These are phyloP conservation scores for Colletotrichum costaricense DNA, from an alignment of 2,329 filamentous ascomycete species.

Conservation along the genomic window DNA sequence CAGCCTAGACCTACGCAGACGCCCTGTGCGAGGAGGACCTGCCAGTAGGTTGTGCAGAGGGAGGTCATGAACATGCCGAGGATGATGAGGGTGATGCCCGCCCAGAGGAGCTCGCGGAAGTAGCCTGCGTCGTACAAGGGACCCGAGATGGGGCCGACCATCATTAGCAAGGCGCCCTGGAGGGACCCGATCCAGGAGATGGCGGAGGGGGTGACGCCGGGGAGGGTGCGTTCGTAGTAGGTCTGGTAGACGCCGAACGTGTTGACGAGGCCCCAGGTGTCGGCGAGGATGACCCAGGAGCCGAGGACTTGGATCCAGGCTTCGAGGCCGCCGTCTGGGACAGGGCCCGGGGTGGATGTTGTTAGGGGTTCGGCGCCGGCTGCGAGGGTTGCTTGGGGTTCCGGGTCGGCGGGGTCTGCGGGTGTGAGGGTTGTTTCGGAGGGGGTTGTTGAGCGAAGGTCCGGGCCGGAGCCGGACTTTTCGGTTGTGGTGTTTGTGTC, in stretches of 20 bases:
- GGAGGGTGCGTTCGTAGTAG: slow-evolving; percentile 53
- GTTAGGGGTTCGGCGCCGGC: background rate
- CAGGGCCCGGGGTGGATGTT: slow-evolving; percentile 16
- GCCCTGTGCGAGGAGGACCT: slow-evolving; percentile 51
- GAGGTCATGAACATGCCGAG: slow-evolving; percentile 58
- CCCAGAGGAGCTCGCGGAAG: slow-evolving; percentile 48
- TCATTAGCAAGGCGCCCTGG: slow-evolving; percentile 53
- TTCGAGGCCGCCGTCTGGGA: slow-evolving; percentile 40
- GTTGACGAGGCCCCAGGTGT: slow-evolving; percentile 50
- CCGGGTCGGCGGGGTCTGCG: background rate
- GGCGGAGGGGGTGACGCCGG: slow-evolving; percentile 46
- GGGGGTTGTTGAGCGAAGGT: background rate
- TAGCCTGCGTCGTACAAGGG: slow-evolving; percentile 57
- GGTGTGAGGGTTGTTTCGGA: slow-evolving; percentile 24
- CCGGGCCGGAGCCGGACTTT: slow-evolving; percentile 7
- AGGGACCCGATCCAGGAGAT: slow-evolving; percentile 60
- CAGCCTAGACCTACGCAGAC: slow-evolving; percentile 52
- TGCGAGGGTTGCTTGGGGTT: background rate
- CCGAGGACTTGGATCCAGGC: slow-evolving; percentile 43
- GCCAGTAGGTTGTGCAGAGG: slow-evolving; percentile 57
- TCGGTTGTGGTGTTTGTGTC: background rate
- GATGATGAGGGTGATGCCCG: slow-evolving; percentile 49
- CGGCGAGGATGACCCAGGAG: slow-evolving; percentile 36
- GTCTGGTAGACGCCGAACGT: slow-evolving; percentile 59
- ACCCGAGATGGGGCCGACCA: slow-evolving; percentile 52